Conservation (phyloP, 345 rosid genomes). For the Moringa oleifera region DNA sequence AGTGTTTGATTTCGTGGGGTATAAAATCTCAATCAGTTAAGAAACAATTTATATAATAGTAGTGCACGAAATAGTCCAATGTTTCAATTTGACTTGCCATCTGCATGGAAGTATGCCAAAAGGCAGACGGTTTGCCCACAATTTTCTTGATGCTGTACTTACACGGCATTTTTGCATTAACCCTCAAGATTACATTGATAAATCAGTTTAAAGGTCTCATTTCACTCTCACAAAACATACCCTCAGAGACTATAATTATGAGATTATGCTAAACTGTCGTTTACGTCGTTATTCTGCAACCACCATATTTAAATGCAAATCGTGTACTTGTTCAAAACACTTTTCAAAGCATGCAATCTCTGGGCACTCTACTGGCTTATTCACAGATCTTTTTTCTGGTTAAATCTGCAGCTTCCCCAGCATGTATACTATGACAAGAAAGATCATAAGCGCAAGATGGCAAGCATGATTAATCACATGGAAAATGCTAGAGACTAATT, state of each 20-base stretch:
- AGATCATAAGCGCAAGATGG: constrained; percentile 5
- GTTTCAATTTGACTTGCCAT: constrained; percentile 44
- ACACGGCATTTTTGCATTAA: constrained; percentile 38
- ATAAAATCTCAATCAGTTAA: constrained; percentile 48
- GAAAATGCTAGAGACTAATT: constrained; percentile 4
- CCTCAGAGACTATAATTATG: background rate
- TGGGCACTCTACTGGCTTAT: too few relatives aligned
- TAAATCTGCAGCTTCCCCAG: too few relatives aligned
- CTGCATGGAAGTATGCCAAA: constrained; percentile 33
- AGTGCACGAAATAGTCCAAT: constrained; percentile 19
- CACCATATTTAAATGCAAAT: constrained; percentile 16
- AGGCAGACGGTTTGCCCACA: constrained; percentile 35
- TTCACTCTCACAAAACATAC: constrained; percentile 10
- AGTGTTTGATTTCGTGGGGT: constrained; percentile 49
- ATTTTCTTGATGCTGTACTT: constrained; percentile 44
- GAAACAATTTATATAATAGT: constrained; percentile 20
- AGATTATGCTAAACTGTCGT: constrained; percentile 19
- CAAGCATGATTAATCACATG: background rate
- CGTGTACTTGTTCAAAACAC: too few relatives aligned
- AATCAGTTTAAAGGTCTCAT: constrained; percentile 16
- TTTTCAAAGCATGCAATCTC: too few relatives aligned
- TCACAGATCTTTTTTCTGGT: too few relatives aligned
- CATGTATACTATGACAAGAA: constrained; percentile 10
- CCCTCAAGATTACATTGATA: constrained; percentile 18
- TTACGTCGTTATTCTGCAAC: constrained; percentile 22